These are phyloP conservation scores for Zygnema cylindricum DNA, from an alignment of 139 green algal genomes.

Conservation along the genomic window DNA sequence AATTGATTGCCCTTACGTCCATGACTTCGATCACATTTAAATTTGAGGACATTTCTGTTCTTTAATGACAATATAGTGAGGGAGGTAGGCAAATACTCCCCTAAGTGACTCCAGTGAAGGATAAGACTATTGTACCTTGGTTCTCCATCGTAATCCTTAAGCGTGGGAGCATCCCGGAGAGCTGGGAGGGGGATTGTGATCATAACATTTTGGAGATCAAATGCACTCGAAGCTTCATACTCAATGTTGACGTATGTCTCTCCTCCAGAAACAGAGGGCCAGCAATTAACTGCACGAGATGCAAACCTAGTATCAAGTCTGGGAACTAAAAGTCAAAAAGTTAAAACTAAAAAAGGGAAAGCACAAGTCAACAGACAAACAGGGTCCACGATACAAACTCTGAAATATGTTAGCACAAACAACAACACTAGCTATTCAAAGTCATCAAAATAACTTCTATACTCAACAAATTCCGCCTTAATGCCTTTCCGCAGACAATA, in stretches of 20 bases:
- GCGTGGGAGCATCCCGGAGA: conserved; percentile 67
- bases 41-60: background rate
- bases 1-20: no score
- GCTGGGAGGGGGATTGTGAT: conserved; percentile 87
- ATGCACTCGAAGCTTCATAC: conserved; percentile 84
- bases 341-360: no score
- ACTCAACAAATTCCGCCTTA: no score
- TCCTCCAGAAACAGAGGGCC: conserved; percentile 83
- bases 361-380: no score
- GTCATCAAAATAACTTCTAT: no score
- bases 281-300: conserved; percentile 92
- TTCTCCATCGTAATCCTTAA: conserved; percentile 73
- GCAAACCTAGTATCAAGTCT: no score
- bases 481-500: no score
- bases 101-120: background rate
- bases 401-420: no score
- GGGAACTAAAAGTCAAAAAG: no score
- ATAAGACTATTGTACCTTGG: conserved; percentile 21
- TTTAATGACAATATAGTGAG: background rate
- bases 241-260: conserved; percentile 98
- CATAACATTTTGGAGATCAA: conserved; percentile 92
- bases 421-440: no score
- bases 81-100: background rate
- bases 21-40: no score
- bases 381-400: no score